Evolutionary conservation across 176 grass and related monocot genomes (phyloP), one percentile per base, ranked within the genome.

Genomic region (Eragrostis nindensis): DNA sequence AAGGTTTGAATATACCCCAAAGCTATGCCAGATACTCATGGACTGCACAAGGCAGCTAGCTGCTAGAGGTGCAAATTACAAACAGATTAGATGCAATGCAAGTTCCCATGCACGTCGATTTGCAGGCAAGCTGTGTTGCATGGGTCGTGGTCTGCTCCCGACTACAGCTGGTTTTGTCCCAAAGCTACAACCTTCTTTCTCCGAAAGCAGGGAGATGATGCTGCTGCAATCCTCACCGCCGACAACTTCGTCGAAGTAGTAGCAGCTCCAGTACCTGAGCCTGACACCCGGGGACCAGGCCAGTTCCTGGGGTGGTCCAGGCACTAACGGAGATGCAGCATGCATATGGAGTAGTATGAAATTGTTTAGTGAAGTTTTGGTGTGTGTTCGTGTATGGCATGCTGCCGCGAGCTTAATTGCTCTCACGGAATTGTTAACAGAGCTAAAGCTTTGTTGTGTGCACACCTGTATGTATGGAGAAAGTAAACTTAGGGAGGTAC

Each of bases 51-150:
- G 36, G 12, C 6, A 30, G 42, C 68, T 45, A 30, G 42, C 68
- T 45, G 53, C 50, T 11, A 15, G 11, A 71, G 53, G 63, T 79
- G 36, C 52, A 68, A 26, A 17, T 8, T 76, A 24, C 71, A 68
- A 56, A 74, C 69, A 79, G 43, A 26, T 77, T 76, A 24, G 63
- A 80, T 57, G 82, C 65, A 85, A 75, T 85, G 38, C 87, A 76
- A 89, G 87, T 89, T 71, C 82, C 87, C 77, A 89, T 89, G 71
- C 64, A 67, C 60, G 68, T 80, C 76, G 25, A 19, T 75, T 64
- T 80, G 76, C 32, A 52, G 81, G 62, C 76, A 66, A 84, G 78
- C 12, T 60, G 24, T 25, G 67, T 65, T 55, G 66, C 67, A 54
- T 68, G 18, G 81, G 81, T 75, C 2, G 47, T 32, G 71, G 16